phyloP scores from a whole-genome alignment of 2,329 filamentous ascomycete species.

The Alternaria arborescens region DNA sequence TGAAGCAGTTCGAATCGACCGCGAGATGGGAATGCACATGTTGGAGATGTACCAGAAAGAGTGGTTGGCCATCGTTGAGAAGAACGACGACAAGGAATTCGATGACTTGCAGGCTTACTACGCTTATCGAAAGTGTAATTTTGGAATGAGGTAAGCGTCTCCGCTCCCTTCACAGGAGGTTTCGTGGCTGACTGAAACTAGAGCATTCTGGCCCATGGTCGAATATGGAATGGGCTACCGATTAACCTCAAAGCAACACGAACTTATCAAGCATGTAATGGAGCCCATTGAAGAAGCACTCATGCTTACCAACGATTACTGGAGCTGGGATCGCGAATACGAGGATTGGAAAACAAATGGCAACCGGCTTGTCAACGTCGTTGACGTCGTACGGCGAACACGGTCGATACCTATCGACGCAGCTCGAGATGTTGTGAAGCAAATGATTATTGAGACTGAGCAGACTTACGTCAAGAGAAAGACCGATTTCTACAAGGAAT shows the following conservation, averaged over 20 bases:
- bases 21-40: neutral
- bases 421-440: neutral
- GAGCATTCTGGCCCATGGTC: neutral
- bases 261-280: neutral
- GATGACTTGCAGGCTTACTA: no score
- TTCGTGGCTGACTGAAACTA: neutral
- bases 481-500: rapidly evolving
- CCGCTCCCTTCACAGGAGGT: rapidly evolving
- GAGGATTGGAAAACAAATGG: neutral
- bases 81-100: neutral
- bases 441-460: neutral
- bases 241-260: neutral
- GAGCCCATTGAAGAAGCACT: neutral
- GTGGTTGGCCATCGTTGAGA: neutral
- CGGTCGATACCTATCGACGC: neutral
- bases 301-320: constrained; percentile 3
- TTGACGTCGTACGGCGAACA: neutral
- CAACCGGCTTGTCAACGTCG: neutral
- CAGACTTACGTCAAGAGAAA: neutral
- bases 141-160: no score
- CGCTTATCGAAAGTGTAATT: neutral
- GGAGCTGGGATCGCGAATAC: constrained; percentile 7
- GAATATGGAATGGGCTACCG: neutral
- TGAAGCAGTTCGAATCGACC: neutral
- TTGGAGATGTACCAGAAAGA: neutral